phyloP scores from a whole-genome alignment of 2,329 filamentous ascomycete species.

The Sporothrix pseudoabietina region DNA sequence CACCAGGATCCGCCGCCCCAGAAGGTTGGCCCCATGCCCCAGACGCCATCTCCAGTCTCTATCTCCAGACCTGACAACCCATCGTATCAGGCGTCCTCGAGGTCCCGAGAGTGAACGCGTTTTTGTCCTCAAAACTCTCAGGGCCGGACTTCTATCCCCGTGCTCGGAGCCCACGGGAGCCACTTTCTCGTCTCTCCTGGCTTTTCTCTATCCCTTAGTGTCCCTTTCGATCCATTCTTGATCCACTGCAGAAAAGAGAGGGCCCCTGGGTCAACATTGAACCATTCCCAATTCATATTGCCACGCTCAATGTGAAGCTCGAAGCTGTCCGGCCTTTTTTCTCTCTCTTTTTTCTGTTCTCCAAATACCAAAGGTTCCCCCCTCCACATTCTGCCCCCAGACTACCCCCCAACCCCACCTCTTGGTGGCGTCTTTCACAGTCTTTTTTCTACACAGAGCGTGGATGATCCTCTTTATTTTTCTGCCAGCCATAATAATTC shows the following conservation, averaged over 20 bases:
- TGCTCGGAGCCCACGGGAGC: background rate
- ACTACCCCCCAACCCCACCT: constrained; percentile 5
- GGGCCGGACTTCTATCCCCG: constrained; percentile 25
- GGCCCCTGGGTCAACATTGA: background rate
- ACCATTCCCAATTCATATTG: constrained; percentile 13
- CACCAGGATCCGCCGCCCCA: constrained; percentile 6
- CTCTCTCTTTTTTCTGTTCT: background rate
- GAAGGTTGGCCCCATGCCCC: background rate
- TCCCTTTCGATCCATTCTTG: constrained; percentile 4
- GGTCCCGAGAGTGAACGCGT: background rate
- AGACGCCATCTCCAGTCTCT: background rate
- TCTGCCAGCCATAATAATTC: background rate
- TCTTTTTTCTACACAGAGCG: background rate
- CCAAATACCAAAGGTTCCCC: background rate
- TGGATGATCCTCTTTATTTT: background rate
- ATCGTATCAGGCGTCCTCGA: background rate
- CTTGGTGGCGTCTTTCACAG: background rate
- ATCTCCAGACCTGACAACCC: background rate
- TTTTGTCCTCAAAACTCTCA: constrained; percentile 2
- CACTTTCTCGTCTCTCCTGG: background rate
- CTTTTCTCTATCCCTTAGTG: background rate
- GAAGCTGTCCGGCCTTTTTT: background rate
- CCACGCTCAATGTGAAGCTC: background rate
- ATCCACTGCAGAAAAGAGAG: constrained; percentile 7
- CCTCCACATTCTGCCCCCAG: constrained; percentile 18